Evolutionary conservation across 208 protist genomes (phyloP), one percentile per base, ranked within the genome.

Genomic region (Acanthamoeba polyphaga): DNA sequence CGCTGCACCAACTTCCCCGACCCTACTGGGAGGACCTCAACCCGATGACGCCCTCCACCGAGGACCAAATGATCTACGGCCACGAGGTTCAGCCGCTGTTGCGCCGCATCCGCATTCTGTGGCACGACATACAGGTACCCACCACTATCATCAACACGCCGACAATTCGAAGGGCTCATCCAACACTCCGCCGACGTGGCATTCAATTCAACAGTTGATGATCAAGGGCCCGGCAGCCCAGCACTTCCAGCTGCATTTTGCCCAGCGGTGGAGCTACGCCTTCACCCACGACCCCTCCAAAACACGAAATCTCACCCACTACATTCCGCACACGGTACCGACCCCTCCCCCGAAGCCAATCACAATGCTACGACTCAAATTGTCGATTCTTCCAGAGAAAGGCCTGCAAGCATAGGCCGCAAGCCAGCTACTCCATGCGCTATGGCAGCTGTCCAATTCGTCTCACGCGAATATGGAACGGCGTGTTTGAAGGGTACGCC

Each of bases 261-360:
- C 72, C 17, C 96, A 97, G 66, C 9, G 96, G 68, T 97, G 96
- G 96, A 78, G 92, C 12, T 89, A 97, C 88, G 95, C 96, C 58
- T 96, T 96, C 58, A 95, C 91, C 3, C 55, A 94, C n/a, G 95
- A 96, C 55, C 62, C 92, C 22, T 72, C 92, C n/a, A 68, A 89
- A 7, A 96, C 96, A 15, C 88, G 95, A 43, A 85, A 62, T 1
- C 51, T 89, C 1, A 88, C 29, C 32, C 46, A 95, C 17, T 62
- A 55, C 27, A 89, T 96, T 12, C 70, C 87, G 5, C 88, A 82
- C 58, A 27, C 29, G 49, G 62, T 74, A 92, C 29, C 6, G 38
- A 43, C 38, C 38, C 38, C 38, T 5, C 3, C 38, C 38, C 38
- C 38, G 38, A 43, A 43, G 38, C 38, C 38, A 34, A 34, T 1